Base-by-base conservation (phyloP, 1,284 basidiomycete species). In the Malassezia cuniculi region DNA sequence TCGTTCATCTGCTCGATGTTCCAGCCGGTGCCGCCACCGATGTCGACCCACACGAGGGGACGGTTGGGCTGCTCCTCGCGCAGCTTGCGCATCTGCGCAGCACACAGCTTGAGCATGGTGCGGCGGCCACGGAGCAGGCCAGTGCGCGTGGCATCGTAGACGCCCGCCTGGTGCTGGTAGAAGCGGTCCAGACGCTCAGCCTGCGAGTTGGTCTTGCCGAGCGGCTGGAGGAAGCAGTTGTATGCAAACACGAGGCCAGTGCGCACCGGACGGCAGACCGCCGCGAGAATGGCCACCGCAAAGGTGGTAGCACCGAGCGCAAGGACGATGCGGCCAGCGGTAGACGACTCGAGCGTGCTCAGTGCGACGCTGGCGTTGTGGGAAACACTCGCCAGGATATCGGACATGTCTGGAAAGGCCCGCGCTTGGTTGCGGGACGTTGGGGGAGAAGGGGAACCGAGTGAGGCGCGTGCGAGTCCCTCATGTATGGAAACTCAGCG, bases 1-100 rank as follows among this genome's bases (percentile, higher is more conserved):
- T 76, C 74, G 68, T 81, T 73, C 82, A 83, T 84, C 50, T 78
- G 72, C 68, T 85, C 82, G 52, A 85, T 79, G 67, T 84, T 85
- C 72, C 80, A 79, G 10, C 81, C 78, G 8, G 82, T 84, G 24
- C 82, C 82, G 19, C 82, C 82, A 7, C 82, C 82, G 40, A 85
- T 78, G 64, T 84, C 82, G 21, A 84, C 74, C 82, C 82, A 85
- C 21, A 85, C 74, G 8, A 81, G 70, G 19, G 72, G 71, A 54
- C 75, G 73, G 0, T 68, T 54, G 0, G 73, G 72, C 16, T 71
- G 52, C 27, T 46, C 45, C 12, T 51, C 61, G 48, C 69, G 55
- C 22, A 70, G 66, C 49, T 74, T 69, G 24, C 72, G 73, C 12
- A 84, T 70, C 59, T 84, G 80, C 18, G 75, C 75, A 0, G 80